Evolutionary conservation across 306 rosid species (phyloP).

Genomic region (Sphenostylis stenocarpa): DNA sequence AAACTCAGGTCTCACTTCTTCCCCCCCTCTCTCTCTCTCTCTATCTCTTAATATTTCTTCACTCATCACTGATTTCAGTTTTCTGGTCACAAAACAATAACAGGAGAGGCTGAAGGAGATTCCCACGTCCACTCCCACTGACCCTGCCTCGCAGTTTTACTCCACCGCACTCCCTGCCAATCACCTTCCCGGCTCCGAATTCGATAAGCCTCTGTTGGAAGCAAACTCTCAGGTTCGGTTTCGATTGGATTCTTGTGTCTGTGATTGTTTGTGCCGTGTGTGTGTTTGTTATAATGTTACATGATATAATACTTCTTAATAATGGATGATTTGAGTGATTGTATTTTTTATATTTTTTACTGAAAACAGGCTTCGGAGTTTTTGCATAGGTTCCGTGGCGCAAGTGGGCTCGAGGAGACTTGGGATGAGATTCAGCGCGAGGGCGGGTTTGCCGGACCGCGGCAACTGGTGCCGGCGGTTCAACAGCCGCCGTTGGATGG

Average conservation of each 20-base stretch:
- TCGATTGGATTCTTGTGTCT: background rate
- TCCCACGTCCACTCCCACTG: slow-evolving; percentile 61
- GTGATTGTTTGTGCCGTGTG: background rate
- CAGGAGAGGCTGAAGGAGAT: slow-evolving; percentile 90
- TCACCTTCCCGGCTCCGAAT: slow-evolving; percentile 71
- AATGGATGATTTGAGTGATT: background rate
- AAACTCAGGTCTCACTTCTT: slow-evolving; percentile 48
- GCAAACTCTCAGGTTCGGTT: slow-evolving; percentile 62
- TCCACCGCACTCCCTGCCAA: slow-evolving; percentile 8
- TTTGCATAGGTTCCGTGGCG: slow-evolving; percentile 63
- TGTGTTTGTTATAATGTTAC: background rate
- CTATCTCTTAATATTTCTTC: background rate
- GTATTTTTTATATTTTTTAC: background rate
- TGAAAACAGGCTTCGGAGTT: slow-evolving; percentile 66
- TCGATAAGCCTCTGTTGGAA: slow-evolving; percentile 63
- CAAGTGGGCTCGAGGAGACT: slow-evolving; percentile 61
- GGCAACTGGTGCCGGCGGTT: slow-evolving; percentile 11
- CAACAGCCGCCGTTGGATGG: slow-evolving; percentile 74
- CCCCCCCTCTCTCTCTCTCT: too few relatives aligned
- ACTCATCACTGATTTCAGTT: background rate
- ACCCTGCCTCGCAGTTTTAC: slow-evolving; percentile 49
- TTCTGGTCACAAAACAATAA: background rate
- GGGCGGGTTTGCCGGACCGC: background rate
- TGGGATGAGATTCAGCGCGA: slow-evolving; percentile 78
- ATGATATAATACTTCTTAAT: background rate